Base-by-base conservation (phyloP, 331 rosid species). In the Pyracantha coccinea region DNA sequence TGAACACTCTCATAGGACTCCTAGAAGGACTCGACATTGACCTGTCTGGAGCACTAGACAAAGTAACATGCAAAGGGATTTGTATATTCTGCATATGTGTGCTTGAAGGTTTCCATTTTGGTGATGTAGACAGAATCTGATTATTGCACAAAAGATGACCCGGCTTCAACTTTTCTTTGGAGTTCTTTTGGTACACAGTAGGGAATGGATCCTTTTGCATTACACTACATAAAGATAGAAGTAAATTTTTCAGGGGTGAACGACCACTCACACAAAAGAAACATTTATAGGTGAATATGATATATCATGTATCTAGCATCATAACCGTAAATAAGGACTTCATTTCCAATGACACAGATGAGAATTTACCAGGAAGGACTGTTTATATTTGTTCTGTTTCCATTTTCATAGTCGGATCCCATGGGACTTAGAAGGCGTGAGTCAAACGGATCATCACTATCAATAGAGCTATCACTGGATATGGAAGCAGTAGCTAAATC, bases 11-110 rank as follows among this genome's bases (percentile, higher is more conserved):
- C n/a, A 81, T 75, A 38, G 88, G 88, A 76, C 88, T 85, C 77
- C 86, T 78, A 55, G 86, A 81, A 78, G 83, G 88, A 78, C 88
- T 85, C 62, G 88, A 81, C 79, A 75, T 53, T 54, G 88, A 81
- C 78, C 88, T 85, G 73, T 81, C 88, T 8, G 83, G 88, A 38
- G 80, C 83, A 55, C 81, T 78, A 24, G 21, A 78, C 58, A 85
- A 68, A 71, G 80, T 75, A 52, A 83, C 83, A 69, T 72, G 62
- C 38, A 9, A 54, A 61, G 88, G 86, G 33, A 85, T 80, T 33
- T 81, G 78, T 29, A 85, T 59, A 66, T 85, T 85, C 78, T 79
- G 80, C 77, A 78, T 68, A 31, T 78, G 88, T 72, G 63, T 54
- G 68, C 81, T 35, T 64, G 80, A 72, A 25, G 85, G 81, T 72